Evolutionary conservation across 2,329 filamentous ascomycete genomes (phyloP).

Genomic region (Leptographium lundbergii): DNA sequence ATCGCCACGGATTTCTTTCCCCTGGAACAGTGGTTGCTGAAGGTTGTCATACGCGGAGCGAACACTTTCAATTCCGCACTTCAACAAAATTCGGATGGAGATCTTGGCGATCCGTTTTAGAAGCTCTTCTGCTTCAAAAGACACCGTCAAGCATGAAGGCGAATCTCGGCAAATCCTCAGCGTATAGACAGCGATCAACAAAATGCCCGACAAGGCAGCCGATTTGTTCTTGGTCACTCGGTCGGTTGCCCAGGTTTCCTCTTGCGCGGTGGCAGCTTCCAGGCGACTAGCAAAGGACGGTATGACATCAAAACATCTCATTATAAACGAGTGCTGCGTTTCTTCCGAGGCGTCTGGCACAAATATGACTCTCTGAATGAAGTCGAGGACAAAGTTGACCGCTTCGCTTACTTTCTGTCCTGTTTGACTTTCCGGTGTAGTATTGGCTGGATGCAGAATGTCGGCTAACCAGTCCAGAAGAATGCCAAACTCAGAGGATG

Average conservation of each 20-base stretch:
- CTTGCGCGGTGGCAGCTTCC: conserved; percentile 1
- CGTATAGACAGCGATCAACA: conserved; percentile 24
- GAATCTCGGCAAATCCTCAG: conserved; percentile 30
- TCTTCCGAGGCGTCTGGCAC: conserved; percentile 22
- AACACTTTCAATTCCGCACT: conserved; percentile 29
- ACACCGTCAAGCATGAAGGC: conserved; percentile 19
- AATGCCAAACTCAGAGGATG: conserved; percentile 49
- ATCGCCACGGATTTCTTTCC: conserved; percentile 38
- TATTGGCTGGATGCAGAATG: not conserved
- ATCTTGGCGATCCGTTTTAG: conserved; percentile 29
- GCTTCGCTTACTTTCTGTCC: conserved; percentile 18
- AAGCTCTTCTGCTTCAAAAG: conserved; percentile 34
- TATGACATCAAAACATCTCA: conserved; percentile 30
- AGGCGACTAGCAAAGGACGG: conserved; percentile 26
- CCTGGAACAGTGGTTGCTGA: conserved; percentile 29
- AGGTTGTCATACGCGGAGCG: conserved; percentile 34
- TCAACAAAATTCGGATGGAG: conserved; percentile 27
- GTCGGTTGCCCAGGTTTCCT: not conserved
- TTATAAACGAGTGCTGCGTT: conserved; percentile 27
- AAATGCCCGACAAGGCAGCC: conserved; percentile 21
- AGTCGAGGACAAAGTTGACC: conserved; percentile 33
- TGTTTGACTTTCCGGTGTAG: not conserved
- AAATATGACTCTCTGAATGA: conserved; percentile 30
- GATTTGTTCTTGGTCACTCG: conserved; percentile 13
- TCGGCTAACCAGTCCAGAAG: conserved; percentile 42